A percentile compares a stretch with the other conserved stretches of the same genome.
Conservation (phyloP, 176 grass and related monocot genomes). For the Chrysopogon serrulatus region DNA sequence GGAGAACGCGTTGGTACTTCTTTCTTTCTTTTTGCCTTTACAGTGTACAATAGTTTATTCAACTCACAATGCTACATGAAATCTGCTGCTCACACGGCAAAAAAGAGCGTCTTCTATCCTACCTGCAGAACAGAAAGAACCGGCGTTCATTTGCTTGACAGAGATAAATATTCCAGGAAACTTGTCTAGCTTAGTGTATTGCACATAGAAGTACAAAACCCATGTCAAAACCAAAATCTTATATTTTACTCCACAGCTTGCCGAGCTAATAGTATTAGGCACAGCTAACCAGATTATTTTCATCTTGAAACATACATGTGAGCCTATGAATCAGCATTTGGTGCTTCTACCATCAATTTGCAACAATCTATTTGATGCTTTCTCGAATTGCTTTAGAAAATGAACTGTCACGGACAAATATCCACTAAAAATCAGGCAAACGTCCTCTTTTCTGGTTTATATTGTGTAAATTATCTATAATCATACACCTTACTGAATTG, state of each 20-base stretch:
- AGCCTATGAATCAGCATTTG: conserved; percentile 5
- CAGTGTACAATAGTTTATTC: conserved; percentile 57
- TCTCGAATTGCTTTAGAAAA: neutral
- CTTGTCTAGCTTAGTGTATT: neutral
- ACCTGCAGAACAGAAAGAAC: conserved; percentile 33
- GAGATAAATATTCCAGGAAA: neutral
- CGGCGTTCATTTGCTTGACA: neutral
- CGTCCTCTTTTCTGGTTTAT: neutral
- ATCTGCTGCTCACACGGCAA: conserved; percentile 30
- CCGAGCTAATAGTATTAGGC: neutral
- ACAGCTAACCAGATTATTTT: neutral
- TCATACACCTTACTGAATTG: neutral
- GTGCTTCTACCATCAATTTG: conserved; percentile 1
- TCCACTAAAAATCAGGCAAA: neutral
- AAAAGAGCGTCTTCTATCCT: conserved; percentile 38
- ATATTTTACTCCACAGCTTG: neutral
- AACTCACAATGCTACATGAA: conserved; percentile 23
- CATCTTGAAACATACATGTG: neutral
- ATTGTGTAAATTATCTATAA: neutral
- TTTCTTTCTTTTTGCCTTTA: conserved; percentile 45
- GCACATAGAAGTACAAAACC: neutral
- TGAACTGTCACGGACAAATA: neutral
- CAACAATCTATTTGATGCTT: neutral
- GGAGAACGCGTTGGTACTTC: conserved; percentile 21
- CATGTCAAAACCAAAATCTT: neutral